Conservation (phyloP, 208 protist species). For the Crithidia bombi region DNA sequence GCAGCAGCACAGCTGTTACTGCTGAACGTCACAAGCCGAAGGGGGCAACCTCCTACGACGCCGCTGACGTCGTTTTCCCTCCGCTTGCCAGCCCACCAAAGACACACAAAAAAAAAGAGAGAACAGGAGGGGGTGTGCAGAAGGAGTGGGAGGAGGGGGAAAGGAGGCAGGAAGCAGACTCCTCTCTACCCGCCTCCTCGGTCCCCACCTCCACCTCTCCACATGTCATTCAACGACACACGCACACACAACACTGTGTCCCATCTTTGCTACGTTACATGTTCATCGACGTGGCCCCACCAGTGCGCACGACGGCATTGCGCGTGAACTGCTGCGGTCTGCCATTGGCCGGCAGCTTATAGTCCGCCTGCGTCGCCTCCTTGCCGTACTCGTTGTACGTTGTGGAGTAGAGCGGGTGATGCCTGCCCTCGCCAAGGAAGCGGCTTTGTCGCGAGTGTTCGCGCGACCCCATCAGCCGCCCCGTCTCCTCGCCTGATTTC, state of each 20-base stretch:
- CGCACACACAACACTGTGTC: not conserved
- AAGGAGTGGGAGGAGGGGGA: too few relatives aligned
- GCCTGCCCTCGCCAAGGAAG: conserved; percentile 44
- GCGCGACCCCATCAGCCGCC: conserved; percentile 36
- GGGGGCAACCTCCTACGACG: too few relatives aligned
- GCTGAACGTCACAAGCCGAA: too few relatives aligned
- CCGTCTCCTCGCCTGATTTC: conserved; percentile 37
- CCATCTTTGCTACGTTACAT: conserved; percentile 55
- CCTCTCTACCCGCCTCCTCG: too few relatives aligned
- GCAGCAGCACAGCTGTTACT: too few relatives aligned
- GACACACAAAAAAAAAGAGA: too few relatives aligned
- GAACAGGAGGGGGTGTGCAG: too few relatives aligned
- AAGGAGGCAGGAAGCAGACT: too few relatives aligned
- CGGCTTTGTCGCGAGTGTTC: conserved; percentile 47
- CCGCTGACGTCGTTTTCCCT: too few relatives aligned
- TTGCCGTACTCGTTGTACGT: conserved; percentile 79
- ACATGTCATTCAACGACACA: not conserved
- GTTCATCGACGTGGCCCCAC: conserved; percentile 87
- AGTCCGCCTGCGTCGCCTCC: conserved; percentile 27
- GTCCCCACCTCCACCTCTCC: too few relatives aligned
- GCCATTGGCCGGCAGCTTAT: conserved; percentile 42
- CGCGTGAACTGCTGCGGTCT: conserved; percentile 81
- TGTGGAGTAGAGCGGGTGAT: conserved; percentile 80
- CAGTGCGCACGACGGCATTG: conserved; percentile 39
- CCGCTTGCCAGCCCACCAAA: too few relatives aligned